Evolutionary conservation across 1,139 yeast genomes (phyloP).

Genomic region (Nakaseomyces delphensis): DNA sequence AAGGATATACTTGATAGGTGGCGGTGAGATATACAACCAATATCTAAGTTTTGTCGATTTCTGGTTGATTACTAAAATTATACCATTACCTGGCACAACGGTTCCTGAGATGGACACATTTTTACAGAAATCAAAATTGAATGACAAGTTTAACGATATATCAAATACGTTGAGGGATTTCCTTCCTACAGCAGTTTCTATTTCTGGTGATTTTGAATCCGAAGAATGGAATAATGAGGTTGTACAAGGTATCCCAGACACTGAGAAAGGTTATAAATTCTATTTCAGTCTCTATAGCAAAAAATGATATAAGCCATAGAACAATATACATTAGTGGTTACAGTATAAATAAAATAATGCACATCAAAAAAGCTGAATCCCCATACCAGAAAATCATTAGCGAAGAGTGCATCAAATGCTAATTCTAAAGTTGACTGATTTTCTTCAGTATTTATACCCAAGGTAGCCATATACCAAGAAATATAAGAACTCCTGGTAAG

Average conservation of each 20-base stretch:
- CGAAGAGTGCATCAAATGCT: too few relatives aligned
- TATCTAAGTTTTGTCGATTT: slow-evolving; percentile 44
- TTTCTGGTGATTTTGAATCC: not conserved
- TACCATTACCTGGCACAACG: slow-evolving; percentile 26
- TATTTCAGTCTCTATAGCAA: slow-evolving; percentile 21
- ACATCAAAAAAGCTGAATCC: too few relatives aligned
- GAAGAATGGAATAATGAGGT: slow-evolving; percentile 1
- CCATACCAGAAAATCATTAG: too few relatives aligned
- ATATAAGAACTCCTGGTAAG: too few relatives aligned
- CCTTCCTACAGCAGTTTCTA: slow-evolving; percentile 11
- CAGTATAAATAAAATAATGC: too few relatives aligned
- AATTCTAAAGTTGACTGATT: too few relatives aligned
- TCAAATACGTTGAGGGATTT: slow-evolving; percentile 13
- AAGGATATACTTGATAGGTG: slow-evolving; percentile 79
- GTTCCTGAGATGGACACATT: slow-evolving; percentile 60
- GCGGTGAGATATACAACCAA: slow-evolving; percentile 73
- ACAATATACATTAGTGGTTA: too few relatives aligned
- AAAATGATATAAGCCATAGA: slow-evolving; percentile 1
- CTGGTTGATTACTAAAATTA: slow-evolving; percentile 68
- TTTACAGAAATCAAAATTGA: slow-evolving; percentile 23
- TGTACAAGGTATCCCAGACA: slow-evolving; percentile 6
- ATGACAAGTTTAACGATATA: slow-evolving; percentile 17
- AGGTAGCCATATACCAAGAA: too few relatives aligned
- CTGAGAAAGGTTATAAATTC: slow-evolving; percentile 24
- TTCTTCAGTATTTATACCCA: too few relatives aligned